Base-by-base conservation (phyloP, 352 stramenopile species). In the Pythium apleroticum region DNA sequence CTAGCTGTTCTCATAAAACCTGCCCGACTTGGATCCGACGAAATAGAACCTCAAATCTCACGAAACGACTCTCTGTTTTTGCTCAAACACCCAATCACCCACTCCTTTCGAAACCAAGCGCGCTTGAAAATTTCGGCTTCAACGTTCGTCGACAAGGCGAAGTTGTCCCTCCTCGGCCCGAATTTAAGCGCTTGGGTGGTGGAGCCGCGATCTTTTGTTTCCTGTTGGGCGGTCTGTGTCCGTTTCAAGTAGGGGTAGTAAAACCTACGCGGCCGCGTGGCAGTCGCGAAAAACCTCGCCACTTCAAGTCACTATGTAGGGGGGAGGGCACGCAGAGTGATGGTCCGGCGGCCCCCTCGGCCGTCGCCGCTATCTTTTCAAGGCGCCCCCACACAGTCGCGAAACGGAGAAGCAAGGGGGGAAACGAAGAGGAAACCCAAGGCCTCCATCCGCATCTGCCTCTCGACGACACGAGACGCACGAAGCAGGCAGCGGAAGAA, bases 381-480 rank as follows among this genome's bases (percentile, higher is more conserved):
- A 57, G 19, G 30, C 65, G 59, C 37, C 70, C 53, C 28, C 60
- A 64, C 80, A 67, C 83, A 91, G 77, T 88, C 80, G 80, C 86
- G 80, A 91, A 90, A 88, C 80, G 72, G 81, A 78, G 67, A 69
- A 67, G 41, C 41, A 22, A 25, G 41, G 46, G 52, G 52, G 52
- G 39, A 43, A 49, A 81, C 75, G 71, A 43, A 53, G 37, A 52
- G 48, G 25, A 55, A 33, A 33, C 20, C 14, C 31, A 24, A 35
- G 1, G 46, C 20, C 60, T 58, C 35, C 50, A 54, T 19, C 61
- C 69, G 64, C 60, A 77, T 39, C 19, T 17, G 22, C 31, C 24
- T 43, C 39, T 66, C 62, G 56, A 72, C 68, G 41, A 41, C 66
- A 60, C 53, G 52, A 59, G 41, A 25, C 17, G 17, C 14, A 69